Base-by-base conservation (phyloP, 2,329 filamentous ascomycete genomes). In the Ophiocordyceps camponoti-saundersi region DNA sequence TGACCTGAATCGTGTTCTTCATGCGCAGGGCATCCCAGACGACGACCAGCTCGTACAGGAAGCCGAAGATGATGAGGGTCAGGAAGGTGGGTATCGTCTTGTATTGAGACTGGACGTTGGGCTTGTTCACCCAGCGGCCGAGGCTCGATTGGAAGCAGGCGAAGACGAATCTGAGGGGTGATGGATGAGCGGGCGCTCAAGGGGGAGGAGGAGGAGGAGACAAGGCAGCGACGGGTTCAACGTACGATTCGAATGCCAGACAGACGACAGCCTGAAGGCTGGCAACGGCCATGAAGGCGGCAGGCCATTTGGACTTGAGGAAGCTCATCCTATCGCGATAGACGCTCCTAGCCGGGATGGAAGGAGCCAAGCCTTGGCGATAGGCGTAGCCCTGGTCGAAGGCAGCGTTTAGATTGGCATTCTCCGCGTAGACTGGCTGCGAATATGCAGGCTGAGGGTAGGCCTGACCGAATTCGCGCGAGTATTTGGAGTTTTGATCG, bases 1-100 rank as follows among this genome's bases (percentile, higher is more conserved):
- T 96, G 61, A 96, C 75, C 64, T 98, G 92, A 71, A 98, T 98
- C 12, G 92, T 98, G 67, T 98, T 98, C 65, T 95, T 95, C 60
- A 90, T 72, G 52, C 88, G 81, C 49, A 98, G 72, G 16, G 90
- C 92, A 69, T 98, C 92, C 75, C 88, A 96, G 13, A 92, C 85
- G 46, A 98, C 72, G 26, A 93, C 69, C 30, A 96, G 68, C 60
- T 95, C 81, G 67, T 96, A 98, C 48, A 98, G 65, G 67, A 94
- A 96, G 50, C 87, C 92, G 63, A 98, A 95, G 62, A 95, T 95
- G 70, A 96, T 95, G 44, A 98, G 78, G 22, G 90, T 87, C 49
- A 98, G 73, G 66, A 95, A 96, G 36, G 90, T 96, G 23, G 92
- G 90, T 52, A 98, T 95, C 1, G 89, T 81, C 59, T 73, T 75